These are phyloP conservation scores for Lipomyces starkeyi DNA, from an alignment of 805 yeast species.

Conservation along the genomic window DNA sequence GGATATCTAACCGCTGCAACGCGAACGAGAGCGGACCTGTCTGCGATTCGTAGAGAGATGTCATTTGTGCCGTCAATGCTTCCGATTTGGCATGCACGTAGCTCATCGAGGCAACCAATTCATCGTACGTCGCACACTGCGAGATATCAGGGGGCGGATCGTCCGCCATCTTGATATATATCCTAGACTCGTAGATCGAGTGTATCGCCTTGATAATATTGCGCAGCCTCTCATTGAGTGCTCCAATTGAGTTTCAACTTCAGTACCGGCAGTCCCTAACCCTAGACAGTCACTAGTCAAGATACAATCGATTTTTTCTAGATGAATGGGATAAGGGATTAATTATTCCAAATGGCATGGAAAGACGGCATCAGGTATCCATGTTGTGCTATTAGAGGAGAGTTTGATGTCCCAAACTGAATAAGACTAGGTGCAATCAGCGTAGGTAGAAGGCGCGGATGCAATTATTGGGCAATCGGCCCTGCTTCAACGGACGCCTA, in stretches of 20 bases:
- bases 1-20: conserved; percentile 42
- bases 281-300: neutral
- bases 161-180: conserved; percentile 14
- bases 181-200: neutral
- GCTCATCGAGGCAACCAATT: conserved; percentile 18
- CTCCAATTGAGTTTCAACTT: neutral
- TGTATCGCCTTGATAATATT: neutral
- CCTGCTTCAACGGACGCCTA: too few relatives aligned
- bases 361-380: too few relatives aligned
- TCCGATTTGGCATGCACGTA: conserved; percentile 23
- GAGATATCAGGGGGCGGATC: conserved; percentile 18
- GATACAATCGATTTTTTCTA: too few relatives aligned
- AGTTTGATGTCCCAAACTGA: too few relatives aligned
- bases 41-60: conserved; percentile 19
- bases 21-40: conserved; percentile 28
- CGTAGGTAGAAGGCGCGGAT: too few relatives aligned
- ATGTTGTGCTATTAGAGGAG: too few relatives aligned
- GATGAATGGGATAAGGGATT: too few relatives aligned
- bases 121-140: conserved; percentile 30
- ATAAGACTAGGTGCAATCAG: too few relatives aligned
- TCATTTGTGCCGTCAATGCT: conserved; percentile 15
- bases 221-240: neutral
- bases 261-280: neutral
- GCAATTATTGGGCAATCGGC: too few relatives aligned
- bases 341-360: too few relatives aligned